Percentiles rank a stretch among this genome's conserved stretches.
phyloP scores from a whole-genome alignment of 495 filamentous ascomycete species.

The Xylaria palmicola region DNA sequence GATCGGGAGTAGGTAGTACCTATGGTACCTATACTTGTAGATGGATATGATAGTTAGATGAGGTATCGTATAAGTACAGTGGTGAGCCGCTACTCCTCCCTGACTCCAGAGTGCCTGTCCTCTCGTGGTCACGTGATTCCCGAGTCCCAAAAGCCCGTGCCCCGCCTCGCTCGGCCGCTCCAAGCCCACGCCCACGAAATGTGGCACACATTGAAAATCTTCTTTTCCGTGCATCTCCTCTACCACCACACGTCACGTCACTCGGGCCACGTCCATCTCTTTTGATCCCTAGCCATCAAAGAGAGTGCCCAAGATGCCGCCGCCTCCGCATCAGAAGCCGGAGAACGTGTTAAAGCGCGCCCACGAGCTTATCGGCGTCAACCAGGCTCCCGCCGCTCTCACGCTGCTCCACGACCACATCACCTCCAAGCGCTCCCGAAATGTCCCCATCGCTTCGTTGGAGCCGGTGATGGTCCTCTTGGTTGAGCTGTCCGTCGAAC shows the following conservation, averaged over 20 bases:
- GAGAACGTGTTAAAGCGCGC: constrained; percentile 99
- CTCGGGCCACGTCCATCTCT: constrained; percentile 29
- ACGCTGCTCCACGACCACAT: constrained; percentile 98
- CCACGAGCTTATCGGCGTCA: constrained; percentile 96
- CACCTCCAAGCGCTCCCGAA: constrained; percentile 93
- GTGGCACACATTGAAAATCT: constrained; percentile 34
- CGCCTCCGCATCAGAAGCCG: constrained; percentile 94
- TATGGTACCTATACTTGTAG: too few relatives aligned
- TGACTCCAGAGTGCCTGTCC: too few relatives aligned
- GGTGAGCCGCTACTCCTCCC: too few relatives aligned
- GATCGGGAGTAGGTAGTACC: too few relatives aligned
- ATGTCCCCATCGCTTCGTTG: constrained; percentile 92
- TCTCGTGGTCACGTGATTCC: constrained; percentile 23
- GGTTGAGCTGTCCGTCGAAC: constrained; percentile 93
- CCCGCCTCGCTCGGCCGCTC: constrained; percentile 26
- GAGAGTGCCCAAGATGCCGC: constrained; percentile 61
- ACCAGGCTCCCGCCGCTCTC: constrained; percentile 86
- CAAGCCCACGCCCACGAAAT: constrained; percentile 29
- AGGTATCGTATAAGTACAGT: background rate
- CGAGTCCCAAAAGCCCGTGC: constrained; percentile 24
- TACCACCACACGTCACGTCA: constrained; percentile 23
- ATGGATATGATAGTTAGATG: too few relatives aligned
- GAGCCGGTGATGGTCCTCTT: constrained; percentile 98
- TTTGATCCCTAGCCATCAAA: constrained; percentile 25
- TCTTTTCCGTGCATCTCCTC: constrained; percentile 20